Conservation (phyloP, 129 eudicot species). For the Flaveria sonorensis region DNA sequence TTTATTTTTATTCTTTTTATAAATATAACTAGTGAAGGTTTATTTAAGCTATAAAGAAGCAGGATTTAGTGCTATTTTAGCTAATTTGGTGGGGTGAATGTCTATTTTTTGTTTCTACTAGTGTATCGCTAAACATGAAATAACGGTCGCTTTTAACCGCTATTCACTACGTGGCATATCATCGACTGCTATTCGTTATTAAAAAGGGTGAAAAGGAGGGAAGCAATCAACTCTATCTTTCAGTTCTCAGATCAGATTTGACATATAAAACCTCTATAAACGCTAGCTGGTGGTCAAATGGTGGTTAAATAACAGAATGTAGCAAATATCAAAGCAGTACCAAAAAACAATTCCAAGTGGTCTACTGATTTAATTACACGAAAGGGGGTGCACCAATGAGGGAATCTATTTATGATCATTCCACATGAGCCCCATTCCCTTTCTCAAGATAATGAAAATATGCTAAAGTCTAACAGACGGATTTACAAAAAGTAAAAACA, state of each 20-base stretch:
- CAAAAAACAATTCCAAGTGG: not conserved
- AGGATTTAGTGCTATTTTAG: too few species aligned
- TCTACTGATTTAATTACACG: not conserved
- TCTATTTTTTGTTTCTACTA: too few species aligned
- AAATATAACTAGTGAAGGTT: too few species aligned
- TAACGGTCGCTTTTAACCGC: too few species aligned
- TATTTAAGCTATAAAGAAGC: too few species aligned
- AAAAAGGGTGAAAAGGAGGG: not conserved
- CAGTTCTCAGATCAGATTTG: not conserved
- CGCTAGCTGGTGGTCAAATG: constrained; percentile 12
- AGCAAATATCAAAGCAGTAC: not conserved
- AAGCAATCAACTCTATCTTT: constrained; percentile 6
- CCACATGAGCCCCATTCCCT: not conserved
- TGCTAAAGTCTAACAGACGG: constrained; percentile 1
- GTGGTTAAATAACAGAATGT: not conserved
- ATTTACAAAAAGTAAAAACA: not conserved
- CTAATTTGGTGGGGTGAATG: too few species aligned
- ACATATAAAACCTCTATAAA: not conserved
- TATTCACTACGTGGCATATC: too few species aligned
- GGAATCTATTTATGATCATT: not conserved
- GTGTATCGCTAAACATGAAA: too few species aligned
- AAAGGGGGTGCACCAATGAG: not conserved
- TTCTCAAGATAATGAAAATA: constrained; percentile 10
- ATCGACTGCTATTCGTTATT: too few species aligned
- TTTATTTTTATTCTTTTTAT: too few species aligned